Conservation (phyloP, 805 yeast genomes). For the Barnettozyma populi region DNA sequence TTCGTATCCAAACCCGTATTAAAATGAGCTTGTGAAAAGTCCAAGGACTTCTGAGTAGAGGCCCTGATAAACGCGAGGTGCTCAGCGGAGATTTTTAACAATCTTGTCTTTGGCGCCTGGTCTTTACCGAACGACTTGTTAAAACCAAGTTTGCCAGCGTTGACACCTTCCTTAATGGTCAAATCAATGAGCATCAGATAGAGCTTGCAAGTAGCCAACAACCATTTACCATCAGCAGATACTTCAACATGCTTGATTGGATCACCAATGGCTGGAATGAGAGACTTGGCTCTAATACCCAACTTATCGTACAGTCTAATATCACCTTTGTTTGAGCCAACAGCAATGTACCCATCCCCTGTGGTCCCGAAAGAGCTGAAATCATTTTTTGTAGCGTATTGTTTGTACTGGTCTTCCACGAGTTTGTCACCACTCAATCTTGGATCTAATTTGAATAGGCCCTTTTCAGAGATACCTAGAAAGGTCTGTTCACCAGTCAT, state of each 20-base stretch:
- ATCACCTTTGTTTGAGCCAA: slow-evolving; percentile 71
- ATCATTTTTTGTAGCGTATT: slow-evolving; percentile 41
- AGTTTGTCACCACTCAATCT: slow-evolving; percentile 55
- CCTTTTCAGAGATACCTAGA: slow-evolving; percentile 59
- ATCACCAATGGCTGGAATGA: slow-evolving; percentile 81
- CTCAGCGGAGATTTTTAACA: slow-evolving; percentile 64
- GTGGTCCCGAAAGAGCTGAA: slow-evolving; percentile 47
- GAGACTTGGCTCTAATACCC: slow-evolving; percentile 73
- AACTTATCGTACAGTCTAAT: slow-evolving; percentile 66
- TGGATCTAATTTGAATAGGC: slow-evolving; percentile 77
- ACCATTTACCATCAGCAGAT: slow-evolving; percentile 76
- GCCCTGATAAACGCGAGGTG: slow-evolving; percentile 58
- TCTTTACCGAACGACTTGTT: slow-evolving; percentile 56
- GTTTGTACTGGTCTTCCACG: slow-evolving; percentile 49
- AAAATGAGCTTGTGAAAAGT: slow-evolving; percentile 72
- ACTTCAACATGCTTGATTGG: slow-evolving; percentile 60
- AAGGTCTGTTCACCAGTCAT: slow-evolving; percentile 69
- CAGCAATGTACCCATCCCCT: slow-evolving; percentile 66
- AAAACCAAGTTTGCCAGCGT: slow-evolving; percentile 60
- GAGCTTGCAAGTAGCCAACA: slow-evolving; percentile 72
- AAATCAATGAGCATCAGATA: slow-evolving; percentile 69
- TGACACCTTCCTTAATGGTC: slow-evolving; percentile 53
- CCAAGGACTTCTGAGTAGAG: slow-evolving; percentile 42
- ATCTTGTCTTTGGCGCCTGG: slow-evolving; percentile 62
- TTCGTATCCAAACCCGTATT: slow-evolving; percentile 60